Conservation (phyloP, 2,329 filamentous ascomycete genomes). For the Calonectria henricotiae region DNA sequence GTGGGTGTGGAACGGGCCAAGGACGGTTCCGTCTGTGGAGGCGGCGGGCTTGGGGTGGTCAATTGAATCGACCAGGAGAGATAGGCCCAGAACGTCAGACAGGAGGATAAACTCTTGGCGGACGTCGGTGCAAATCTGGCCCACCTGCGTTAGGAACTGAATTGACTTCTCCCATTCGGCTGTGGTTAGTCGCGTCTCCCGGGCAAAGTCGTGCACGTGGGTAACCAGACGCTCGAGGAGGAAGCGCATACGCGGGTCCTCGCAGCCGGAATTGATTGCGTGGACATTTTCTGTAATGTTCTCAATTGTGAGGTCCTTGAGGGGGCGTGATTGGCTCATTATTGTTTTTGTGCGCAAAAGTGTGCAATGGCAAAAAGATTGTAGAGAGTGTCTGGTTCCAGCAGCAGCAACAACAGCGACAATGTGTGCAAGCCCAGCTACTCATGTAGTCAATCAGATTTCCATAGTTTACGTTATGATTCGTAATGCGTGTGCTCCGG, state of each 20-base stretch:
- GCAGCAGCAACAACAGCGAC: not conserved
- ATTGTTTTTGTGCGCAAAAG: not conserved
- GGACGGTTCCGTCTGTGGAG: slow-evolving; percentile 81
- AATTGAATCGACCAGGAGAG: slow-evolving; percentile 83
- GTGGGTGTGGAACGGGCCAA: slow-evolving; percentile 85
- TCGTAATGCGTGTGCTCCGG: slow-evolving; percentile 19
- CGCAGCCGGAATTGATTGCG: slow-evolving; percentile 78
- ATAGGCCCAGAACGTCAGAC: slow-evolving; percentile 82
- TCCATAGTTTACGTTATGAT: slow-evolving; percentile 22
- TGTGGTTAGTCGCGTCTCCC: slow-evolving; percentile 81
- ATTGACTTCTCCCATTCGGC: slow-evolving; percentile 82
- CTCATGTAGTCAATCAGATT: slow-evolving; percentile 10
- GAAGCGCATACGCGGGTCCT: slow-evolving; percentile 76
- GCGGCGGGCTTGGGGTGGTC: slow-evolving; percentile 81
- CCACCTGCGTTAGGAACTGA: slow-evolving; percentile 78
- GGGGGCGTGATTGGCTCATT: slow-evolving; percentile 31
- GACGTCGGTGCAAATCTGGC: slow-evolving; percentile 79
- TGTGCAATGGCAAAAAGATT: not conserved
- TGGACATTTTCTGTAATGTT: slow-evolving; percentile 83
- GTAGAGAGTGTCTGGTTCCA: not conserved
- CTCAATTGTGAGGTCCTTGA: slow-evolving; percentile 75
- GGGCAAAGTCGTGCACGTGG: slow-evolving; percentile 83
- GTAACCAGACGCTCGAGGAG: slow-evolving; percentile 79
- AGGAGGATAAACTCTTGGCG: slow-evolving; percentile 83
- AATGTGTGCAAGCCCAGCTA: not conserved